A percentile compares a stretch with the other conserved stretches of the same genome.
phyloP scores from a whole-genome alignment of 2,329 filamentous ascomycete genomes.

The Scedosporium apiospermum region DNA sequence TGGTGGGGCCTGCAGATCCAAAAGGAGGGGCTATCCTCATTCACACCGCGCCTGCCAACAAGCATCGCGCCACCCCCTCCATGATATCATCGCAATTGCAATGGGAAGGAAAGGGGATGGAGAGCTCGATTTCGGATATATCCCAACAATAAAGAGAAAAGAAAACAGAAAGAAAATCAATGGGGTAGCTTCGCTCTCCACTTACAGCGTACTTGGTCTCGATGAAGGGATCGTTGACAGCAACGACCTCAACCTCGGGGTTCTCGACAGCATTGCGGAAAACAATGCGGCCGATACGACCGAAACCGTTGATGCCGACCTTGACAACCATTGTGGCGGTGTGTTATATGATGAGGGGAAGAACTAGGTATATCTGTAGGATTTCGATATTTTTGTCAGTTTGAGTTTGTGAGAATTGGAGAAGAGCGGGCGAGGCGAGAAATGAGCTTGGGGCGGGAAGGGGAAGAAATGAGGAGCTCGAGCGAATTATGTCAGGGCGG shows the following conservation, averaged over 20 bases:
- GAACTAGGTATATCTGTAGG: background rate
- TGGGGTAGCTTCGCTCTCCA: constrained; percentile 18
- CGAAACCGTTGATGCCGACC: constrained; percentile 99
- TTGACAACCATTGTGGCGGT: constrained; percentile 42
- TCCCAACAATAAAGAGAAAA: background rate
- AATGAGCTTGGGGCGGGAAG: background rate
- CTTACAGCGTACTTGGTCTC: constrained; percentile 94
- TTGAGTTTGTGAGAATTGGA: background rate
- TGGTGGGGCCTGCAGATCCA: background rate
- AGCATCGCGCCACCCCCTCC: background rate
- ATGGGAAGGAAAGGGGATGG: background rate
- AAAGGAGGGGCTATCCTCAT: background rate
- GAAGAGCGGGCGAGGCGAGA: background rate
- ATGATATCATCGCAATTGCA: constrained; percentile 1
- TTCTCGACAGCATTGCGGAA: constrained; percentile 96
- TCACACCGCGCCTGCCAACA: background rate
- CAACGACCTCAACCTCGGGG: constrained; percentile 81
- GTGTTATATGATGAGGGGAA: constrained; percentile 5
- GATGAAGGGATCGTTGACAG: constrained; percentile 99
- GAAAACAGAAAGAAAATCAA: background rate
- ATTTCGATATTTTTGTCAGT: background rate
- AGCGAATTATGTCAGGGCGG: background rate
- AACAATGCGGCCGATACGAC: constrained; percentile 97
- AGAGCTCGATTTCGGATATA: background rate
- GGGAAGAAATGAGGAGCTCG: background rate